Conservation (phyloP, 2,329 filamentous ascomycete genomes). For the Calonectria hawksworthii region DNA sequence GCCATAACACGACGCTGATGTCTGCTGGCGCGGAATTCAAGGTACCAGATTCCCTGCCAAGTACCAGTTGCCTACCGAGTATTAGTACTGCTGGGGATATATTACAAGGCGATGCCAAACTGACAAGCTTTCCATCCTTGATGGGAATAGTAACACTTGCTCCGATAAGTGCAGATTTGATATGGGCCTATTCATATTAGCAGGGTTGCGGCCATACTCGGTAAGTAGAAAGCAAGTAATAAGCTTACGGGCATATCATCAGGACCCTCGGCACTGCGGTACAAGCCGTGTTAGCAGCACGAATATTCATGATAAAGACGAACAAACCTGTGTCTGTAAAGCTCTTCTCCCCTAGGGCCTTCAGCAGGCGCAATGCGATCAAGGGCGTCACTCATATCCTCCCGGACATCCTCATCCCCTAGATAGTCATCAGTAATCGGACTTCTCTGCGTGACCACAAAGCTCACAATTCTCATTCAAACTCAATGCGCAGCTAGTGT, state of each 20-base stretch:
- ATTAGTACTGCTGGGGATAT: slow-evolving; percentile 13
- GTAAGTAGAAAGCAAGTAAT: background rate
- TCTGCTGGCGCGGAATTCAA: slow-evolving; percentile 85
- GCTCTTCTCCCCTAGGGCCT: slow-evolving; percentile 77
- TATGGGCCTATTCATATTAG: slow-evolving; percentile 75
- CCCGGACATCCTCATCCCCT: slow-evolving; percentile 84
- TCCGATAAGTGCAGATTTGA: slow-evolving; percentile 91
- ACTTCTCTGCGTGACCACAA: background rate
- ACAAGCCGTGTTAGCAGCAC: slow-evolving; percentile 13
- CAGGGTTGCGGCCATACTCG: background rate
- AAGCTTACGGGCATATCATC: slow-evolving; percentile 90
- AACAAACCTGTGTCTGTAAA: slow-evolving; percentile 80
- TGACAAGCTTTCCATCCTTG: slow-evolving; percentile 81
- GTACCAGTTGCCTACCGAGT: slow-evolving; percentile 69
- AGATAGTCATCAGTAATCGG: slow-evolving; percentile 54
- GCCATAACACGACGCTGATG: slow-evolving; percentile 89
- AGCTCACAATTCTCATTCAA: slow-evolving; percentile 88
- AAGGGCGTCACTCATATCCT: slow-evolving; percentile 93
- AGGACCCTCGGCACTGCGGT: slow-evolving; percentile 78
- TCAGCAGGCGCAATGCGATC: slow-evolving; percentile 88
- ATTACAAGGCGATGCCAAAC: slow-evolving; percentile 42
- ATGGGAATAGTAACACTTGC: slow-evolving; percentile 94
- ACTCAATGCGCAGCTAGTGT: slow-evolving; percentile 91
- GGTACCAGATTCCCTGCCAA: slow-evolving; percentile 94
- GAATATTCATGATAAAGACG: background rate